Percentiles rank a stretch among this genome's conserved stretches.
Evolutionary conservation across 345 rosid genomes (phyloP).

Genomic region (Carallia pectinifolia): DNA sequence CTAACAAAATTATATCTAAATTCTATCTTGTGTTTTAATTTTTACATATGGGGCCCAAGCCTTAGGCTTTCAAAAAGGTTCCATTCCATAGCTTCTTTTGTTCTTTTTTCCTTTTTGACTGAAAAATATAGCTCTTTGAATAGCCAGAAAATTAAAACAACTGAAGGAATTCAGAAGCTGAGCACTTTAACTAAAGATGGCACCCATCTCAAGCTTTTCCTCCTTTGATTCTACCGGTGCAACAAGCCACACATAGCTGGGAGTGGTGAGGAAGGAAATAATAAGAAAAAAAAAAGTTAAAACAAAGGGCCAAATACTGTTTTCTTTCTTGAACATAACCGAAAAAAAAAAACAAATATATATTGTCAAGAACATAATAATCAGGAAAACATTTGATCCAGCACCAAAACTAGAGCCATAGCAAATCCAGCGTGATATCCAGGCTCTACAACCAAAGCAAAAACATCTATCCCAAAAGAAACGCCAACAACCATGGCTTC

Average conservation of each 20-base stretch:
- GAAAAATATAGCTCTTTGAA: background rate
- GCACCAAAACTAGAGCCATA: conserved; percentile 68
- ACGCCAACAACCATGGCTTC: conserved; percentile 41
- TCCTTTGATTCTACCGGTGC: too few relatives aligned
- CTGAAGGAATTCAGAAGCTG: background rate
- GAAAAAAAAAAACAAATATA: background rate
- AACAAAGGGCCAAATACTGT: background rate
- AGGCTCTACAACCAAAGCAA: conserved; percentile 50
- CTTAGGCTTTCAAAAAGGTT: too few relatives aligned
- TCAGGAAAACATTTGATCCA: conserved; percentile 80
- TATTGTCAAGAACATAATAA: background rate
- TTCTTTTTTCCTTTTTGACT: conserved; percentile 10
- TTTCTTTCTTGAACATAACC: background rate
- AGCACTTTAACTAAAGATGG: background rate
- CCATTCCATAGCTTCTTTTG: background rate
- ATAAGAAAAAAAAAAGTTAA: background rate
- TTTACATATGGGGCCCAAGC: too few relatives aligned
- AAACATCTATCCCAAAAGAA: conserved; percentile 68
- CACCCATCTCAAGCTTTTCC: too few relatives aligned
- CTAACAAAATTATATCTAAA: too few relatives aligned
- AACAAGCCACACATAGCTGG: too few relatives aligned
- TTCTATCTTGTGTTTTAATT: too few relatives aligned
- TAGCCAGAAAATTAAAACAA: conserved; percentile 1
- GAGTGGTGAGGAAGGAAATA: too few relatives aligned
- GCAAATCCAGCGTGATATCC: conserved; percentile 65